Evolutionary conservation across 306 rosid genomes (phyloP).

Genomic region (Canavalia ensiformis): DNA sequence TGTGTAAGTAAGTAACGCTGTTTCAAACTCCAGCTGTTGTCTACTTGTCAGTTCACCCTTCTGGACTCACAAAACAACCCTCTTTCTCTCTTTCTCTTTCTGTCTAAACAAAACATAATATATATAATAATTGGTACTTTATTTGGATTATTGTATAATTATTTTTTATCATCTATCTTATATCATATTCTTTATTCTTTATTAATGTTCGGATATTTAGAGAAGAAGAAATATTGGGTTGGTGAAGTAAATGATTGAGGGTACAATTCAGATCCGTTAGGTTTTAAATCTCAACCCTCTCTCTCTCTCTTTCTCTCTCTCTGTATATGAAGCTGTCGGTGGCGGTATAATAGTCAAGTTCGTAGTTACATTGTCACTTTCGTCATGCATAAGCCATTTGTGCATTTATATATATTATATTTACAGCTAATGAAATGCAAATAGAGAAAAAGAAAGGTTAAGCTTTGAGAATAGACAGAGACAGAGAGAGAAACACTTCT

Average conservation of each 20-base stretch:
- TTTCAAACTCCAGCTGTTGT: constrained; percentile 50
- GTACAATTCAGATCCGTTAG: constrained; percentile 42
- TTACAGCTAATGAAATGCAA: constrained; percentile 62
- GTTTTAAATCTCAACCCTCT: constrained; percentile 34
- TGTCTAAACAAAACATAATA: background rate
- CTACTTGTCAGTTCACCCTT: constrained; percentile 13
- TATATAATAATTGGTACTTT: background rate
- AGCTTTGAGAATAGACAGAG: constrained; percentile 35
- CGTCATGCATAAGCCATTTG: constrained; percentile 55
- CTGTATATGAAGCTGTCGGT: constrained; percentile 64
- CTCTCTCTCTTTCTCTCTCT: background rate
- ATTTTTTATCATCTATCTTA: background rate
- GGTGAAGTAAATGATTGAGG: constrained; percentile 47
- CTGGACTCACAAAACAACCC: background rate
- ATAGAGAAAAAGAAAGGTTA: constrained; percentile 7
- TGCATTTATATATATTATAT: constrained; percentile 46
- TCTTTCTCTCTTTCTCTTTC: background rate
- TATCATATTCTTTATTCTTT: background rate
- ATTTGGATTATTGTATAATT: background rate
- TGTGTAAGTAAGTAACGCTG: background rate
- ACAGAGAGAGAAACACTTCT: constrained; percentile 39
- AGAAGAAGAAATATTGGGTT: constrained; percentile 29
- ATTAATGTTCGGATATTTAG: background rate
- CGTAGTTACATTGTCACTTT: constrained; percentile 70
- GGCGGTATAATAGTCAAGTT: constrained; percentile 48